Evolutionary conservation across 164 flowering plant genomes (phyloP).

Genomic region (Nymphaea thermarum): DNA sequence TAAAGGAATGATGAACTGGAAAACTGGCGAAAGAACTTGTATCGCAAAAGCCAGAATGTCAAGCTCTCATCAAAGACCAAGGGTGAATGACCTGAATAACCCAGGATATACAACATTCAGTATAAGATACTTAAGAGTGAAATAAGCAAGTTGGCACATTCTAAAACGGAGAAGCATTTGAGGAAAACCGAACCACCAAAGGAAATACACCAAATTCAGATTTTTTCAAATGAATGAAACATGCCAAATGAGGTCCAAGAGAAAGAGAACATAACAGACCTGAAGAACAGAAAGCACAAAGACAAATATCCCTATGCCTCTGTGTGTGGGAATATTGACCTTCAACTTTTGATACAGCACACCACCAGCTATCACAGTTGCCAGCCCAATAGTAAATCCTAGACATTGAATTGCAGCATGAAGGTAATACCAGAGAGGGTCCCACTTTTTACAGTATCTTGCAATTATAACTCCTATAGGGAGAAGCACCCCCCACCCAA

Average conservation of each 20-base stretch:
- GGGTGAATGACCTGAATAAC: neutral
- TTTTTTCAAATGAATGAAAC: neutral
- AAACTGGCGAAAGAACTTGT: neutral
- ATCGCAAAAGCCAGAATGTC: neutral
- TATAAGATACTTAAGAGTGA: neutral
- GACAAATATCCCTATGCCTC: conserved; percentile 60
- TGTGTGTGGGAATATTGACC: conserved; percentile 32
- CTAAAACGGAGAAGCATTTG: neutral
- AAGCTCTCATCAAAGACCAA: neutral
- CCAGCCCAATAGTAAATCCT: conserved; percentile 53
- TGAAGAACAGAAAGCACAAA: conserved; percentile 58
- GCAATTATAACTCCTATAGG: conserved; percentile 78
- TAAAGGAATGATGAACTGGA: neutral
- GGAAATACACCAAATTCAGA: neutral
- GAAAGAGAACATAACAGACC: conserved; percentile 24
- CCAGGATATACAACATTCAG: too few species aligned
- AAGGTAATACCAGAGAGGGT: conserved; percentile 76
- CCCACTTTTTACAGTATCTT: conserved; percentile 57
- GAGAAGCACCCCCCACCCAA: conserved; percentile 79
- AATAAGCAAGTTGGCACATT: neutral
- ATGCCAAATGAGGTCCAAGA: neutral
- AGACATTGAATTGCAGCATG: conserved; percentile 50
- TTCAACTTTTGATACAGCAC: conserved; percentile 26
- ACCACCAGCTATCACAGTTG: conserved; percentile 44
- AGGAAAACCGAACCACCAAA: neutral